Evolutionary conservation across 441 rosid species (phyloP).

Genomic region (Adansonia gregorii): DNA sequence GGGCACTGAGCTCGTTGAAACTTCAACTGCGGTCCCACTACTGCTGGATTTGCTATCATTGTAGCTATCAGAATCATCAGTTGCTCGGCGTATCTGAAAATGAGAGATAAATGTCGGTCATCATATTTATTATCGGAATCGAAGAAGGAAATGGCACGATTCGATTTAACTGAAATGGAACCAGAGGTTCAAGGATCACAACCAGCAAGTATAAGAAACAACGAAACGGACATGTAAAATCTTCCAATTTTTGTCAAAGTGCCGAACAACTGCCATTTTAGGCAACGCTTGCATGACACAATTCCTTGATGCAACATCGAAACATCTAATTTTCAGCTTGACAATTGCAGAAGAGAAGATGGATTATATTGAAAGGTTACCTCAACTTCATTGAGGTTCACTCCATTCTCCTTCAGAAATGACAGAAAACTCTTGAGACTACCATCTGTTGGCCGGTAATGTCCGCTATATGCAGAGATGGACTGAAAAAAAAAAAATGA

Average conservation of each 20-base stretch:
- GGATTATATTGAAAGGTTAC: constrained; percentile 40
- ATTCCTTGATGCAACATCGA: neutral
- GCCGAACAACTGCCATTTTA: neutral
- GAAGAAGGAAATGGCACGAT: neutral
- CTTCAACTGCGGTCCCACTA: constrained; percentile 9
- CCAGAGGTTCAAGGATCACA: neutral
- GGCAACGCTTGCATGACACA: neutral
- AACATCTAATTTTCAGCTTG: neutral
- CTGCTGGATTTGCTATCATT: constrained; percentile 36
- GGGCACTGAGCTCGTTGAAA: constrained; percentile 21
- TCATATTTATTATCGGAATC: neutral
- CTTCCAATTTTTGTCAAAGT: neutral
- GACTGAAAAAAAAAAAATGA: constrained; percentile 46
- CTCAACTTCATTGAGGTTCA: constrained; percentile 65
- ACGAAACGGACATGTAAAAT: neutral
- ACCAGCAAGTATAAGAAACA: neutral
- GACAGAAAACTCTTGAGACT: constrained; percentile 60
- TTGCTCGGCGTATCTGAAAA: constrained; percentile 63
- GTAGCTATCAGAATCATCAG: constrained; percentile 66
- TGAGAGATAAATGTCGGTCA: neutral
- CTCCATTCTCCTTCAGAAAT: constrained; percentile 67
- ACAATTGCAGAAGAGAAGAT: neutral
- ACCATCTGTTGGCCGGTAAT: constrained; percentile 82
- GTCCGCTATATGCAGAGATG: constrained; percentile 90
- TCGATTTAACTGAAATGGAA: neutral